Conservation (phyloP, 441 rosid species). For the Brassica balearica region DNA sequence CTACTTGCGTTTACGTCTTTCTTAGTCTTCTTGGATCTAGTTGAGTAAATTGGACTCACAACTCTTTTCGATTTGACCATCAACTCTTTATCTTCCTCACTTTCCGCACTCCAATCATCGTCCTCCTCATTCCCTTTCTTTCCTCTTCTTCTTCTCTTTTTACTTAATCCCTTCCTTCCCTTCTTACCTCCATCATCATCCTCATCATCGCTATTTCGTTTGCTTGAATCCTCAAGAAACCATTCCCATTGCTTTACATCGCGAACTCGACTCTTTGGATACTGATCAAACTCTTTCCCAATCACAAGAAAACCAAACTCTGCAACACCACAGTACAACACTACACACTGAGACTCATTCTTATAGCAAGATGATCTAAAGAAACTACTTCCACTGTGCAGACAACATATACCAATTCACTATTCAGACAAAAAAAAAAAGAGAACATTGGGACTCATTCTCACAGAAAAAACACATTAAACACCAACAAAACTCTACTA, state of each 20-base stretch:
- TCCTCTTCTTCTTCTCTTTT: slow-evolving; percentile 57
- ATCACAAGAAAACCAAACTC: slow-evolving; percentile 80
- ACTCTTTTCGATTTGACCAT: slow-evolving; percentile 43
- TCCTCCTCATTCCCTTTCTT: slow-evolving; percentile 43
- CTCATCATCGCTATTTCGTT: slow-evolving; percentile 45
- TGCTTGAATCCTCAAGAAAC: slow-evolving; percentile 63
- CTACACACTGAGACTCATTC: slow-evolving; percentile 9
- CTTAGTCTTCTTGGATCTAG: slow-evolving; percentile 58
- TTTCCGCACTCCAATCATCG: slow-evolving; percentile 69
- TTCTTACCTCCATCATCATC: slow-evolving; percentile 41
- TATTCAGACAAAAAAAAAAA: too few species aligned
- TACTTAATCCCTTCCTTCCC: slow-evolving; percentile 42
- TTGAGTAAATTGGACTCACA: slow-evolving; percentile 46
- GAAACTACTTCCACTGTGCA: too few species aligned
- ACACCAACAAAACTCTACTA: too few species aligned
- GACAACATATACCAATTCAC: too few species aligned
- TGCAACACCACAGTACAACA: slow-evolving; percentile 45
- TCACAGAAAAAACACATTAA: too few species aligned
- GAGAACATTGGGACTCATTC: too few species aligned
- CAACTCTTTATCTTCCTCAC: slow-evolving; percentile 57
- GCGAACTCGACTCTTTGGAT: slow-evolving; percentile 53
- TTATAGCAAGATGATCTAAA: not conserved
- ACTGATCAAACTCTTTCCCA: slow-evolving; percentile 75
- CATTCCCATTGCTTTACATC: slow-evolving; percentile 71
- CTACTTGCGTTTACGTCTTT: slow-evolving; percentile 32